Base-by-base conservation (phyloP, 495 filamentous ascomycete species). In the Annulohypoxylon nitens region DNA sequence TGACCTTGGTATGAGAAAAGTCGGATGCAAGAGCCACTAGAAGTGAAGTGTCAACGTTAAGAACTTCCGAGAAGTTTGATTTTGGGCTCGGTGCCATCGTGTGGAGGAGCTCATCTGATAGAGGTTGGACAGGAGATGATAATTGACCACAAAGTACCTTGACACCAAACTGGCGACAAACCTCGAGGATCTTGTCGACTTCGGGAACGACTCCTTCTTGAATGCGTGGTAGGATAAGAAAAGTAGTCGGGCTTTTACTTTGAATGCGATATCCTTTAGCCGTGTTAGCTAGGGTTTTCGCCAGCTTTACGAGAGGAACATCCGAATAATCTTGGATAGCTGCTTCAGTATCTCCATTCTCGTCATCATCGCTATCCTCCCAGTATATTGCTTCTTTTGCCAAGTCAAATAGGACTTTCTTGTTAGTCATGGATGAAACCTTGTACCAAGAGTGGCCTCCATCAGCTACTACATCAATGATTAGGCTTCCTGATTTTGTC, bases 31-130 rank as follows among this genome's bases (percentile, higher is more conserved):
- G 78, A 20, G 81, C 79, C 10, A 85, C 75, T 5, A 85, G 76
- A 51, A 85, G 79, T 2, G 82, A 81, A 3, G 78, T 81, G 58
- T 84, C 83, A 57, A 84, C 61, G 57, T 85, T 83, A 10, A 85
- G 57, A 10, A 78, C 58, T 50, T 73, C 41, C 0, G 82, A 75
- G 53, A 82, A 74, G 16, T 63, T 71, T 53, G 58, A 61, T 25
- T 77, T 78, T 79, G 77, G 26, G 62, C 70, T 64, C 72, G 83
- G 72, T 81, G 83, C 74, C 86, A 88, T 79, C 43, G 48, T 58
- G n/a, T 73, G 77, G 1, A 86, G 86, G 37, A 85, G 83, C 45
- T 81, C 70, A 60, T 86, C 83, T 0, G 87, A 81, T 25, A 88
- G 59, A 33, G 70, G 70, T n/a, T 60, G 62, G 26, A 70, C 64